Base-by-base conservation (phyloP, 768 basidiomycete genomes). In the Trichaptum fuscoviolaceum region DNA sequence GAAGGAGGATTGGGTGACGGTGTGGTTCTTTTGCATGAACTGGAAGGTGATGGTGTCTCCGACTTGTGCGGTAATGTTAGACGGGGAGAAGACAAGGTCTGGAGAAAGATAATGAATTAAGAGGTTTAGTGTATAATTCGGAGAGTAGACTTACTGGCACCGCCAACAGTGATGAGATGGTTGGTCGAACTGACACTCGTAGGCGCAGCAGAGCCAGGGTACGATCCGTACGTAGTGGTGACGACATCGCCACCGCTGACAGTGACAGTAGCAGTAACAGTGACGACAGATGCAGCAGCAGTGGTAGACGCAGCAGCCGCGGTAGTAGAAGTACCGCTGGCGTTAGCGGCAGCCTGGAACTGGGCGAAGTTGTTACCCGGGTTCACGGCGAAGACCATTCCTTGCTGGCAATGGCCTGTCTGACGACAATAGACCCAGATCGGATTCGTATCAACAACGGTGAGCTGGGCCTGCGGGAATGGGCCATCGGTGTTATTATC, bases 321-420 rank as follows among this genome's bases (percentile, higher is more conserved):
- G 20, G 69, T 60, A 34, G 71, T 65, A 1, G 68, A 58, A 20
- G 75, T 69, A 6, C 63, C 34, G 35, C 66, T 70, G 17, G 74
- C 83, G 61, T 77, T 80, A 12, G 86, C 87, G 23, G 81, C 81
- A 23, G 82, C 78, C 71, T 84, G 78, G 81, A 88, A 89, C 3
- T 82, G 81, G 5, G 77, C 73, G 67, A 88, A 82, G 25, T 84
- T 77, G 75, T 78, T 74, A 18, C 82, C 85, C 2, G 87, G 83
- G 72, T 90, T 90, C 70, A 88, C 76, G 26, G 86, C 84, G 72
- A 88, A 87, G 34, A 89, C 87, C 88, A 88, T 89, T 18, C 87
- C 86, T 35, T 77, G 73, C 57, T 80, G 79, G 66, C 87, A 88
- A 73, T 89, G 87, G 63, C 76, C 75, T 18, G 75, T 74, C 72